Percentiles rank a stretch among this genome's conserved stretches.
Conservation (phyloP, 495 filamentous ascomycete genomes). For the Trichoderma reesei region DNA sequence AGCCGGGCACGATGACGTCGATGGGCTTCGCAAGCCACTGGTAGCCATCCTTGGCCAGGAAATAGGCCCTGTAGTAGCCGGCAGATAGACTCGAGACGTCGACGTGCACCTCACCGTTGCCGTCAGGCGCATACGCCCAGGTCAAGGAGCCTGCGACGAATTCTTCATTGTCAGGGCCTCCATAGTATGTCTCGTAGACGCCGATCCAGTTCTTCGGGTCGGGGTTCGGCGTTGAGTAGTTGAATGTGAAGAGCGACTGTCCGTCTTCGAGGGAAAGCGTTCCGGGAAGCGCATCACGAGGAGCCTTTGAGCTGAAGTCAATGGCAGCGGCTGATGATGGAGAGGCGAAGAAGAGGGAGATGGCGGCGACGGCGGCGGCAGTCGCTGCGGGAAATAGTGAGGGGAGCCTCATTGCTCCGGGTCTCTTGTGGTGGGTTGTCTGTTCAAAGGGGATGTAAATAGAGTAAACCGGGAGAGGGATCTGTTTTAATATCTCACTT, state of each 20-base stretch:
- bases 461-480: neutral
- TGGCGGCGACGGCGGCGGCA: neutral
- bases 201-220: constrained; percentile 1
- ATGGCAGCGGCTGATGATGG: constrained; percentile 1
- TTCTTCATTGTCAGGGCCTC: neutral
- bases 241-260: constrained; percentile 7
- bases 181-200: neutral
- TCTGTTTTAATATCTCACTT: neutral
- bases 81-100: neutral
- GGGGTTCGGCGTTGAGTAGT: constrained; percentile 6
- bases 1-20: neutral
- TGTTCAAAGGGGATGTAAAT: neutral
- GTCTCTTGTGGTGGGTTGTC: too few species aligned
- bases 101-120: neutral
- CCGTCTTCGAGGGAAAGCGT: neutral
- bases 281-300: neutral
- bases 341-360: neutral
- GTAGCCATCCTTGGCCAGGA: constrained; percentile 7
- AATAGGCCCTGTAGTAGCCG: neutral
- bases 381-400: neutral
- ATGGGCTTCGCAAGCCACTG: constrained; percentile 1
- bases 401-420: neutral
- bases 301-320: neutral
- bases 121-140: neutral
- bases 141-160: neutral